Evolutionary conservation across 257 asterid species (phyloP).

Genomic region (Paraleonurus japonicus): DNA sequence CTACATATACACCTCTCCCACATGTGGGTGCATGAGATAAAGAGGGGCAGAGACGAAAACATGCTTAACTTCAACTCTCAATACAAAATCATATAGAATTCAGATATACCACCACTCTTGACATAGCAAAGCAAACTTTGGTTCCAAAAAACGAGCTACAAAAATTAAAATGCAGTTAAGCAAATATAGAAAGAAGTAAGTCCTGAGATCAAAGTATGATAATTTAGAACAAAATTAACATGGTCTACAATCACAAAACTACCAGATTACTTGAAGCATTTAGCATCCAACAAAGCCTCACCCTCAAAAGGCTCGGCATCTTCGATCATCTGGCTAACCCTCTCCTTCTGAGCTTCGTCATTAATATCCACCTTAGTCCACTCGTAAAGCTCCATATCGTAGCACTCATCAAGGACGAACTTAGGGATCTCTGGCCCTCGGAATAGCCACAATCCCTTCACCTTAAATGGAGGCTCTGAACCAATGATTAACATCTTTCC

Average conservation of each 20-base stretch:
- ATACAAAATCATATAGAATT: neutral
- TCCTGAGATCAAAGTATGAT: slow-evolving; percentile 10
- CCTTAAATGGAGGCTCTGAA: slow-evolving; percentile 76
- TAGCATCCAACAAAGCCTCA: slow-evolving; percentile 77
- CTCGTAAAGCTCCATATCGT: slow-evolving; percentile 89
- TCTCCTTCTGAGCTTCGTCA: slow-evolving; percentile 86
- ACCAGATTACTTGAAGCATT: slow-evolving; percentile 74
- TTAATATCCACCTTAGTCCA: slow-evolving; percentile 84
- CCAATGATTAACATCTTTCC: slow-evolving; percentile 95
- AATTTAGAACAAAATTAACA: slow-evolving; percentile 20
- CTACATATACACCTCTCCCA: too few relatives aligned
- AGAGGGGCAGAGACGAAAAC: neutral
- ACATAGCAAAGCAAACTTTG: neutral
- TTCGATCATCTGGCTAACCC: slow-evolving; percentile 89
- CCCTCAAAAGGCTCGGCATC: slow-evolving; percentile 94
- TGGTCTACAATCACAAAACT: slow-evolving; percentile 24
- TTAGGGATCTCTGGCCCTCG: slow-evolving; percentile 80
- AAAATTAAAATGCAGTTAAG: slow-evolving; percentile 7
- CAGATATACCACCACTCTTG: neutral
- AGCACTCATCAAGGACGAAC: slow-evolving; percentile 75
- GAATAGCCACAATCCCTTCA: slow-evolving; percentile 93
- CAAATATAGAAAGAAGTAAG: slow-evolving; percentile 11
- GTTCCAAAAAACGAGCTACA: slow-evolving; percentile 17
- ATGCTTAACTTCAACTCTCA: neutral
- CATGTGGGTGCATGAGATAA: neutral